Conservation (phyloP, 768 basidiomycete species). For the Pleurotus eryngii region DNA sequence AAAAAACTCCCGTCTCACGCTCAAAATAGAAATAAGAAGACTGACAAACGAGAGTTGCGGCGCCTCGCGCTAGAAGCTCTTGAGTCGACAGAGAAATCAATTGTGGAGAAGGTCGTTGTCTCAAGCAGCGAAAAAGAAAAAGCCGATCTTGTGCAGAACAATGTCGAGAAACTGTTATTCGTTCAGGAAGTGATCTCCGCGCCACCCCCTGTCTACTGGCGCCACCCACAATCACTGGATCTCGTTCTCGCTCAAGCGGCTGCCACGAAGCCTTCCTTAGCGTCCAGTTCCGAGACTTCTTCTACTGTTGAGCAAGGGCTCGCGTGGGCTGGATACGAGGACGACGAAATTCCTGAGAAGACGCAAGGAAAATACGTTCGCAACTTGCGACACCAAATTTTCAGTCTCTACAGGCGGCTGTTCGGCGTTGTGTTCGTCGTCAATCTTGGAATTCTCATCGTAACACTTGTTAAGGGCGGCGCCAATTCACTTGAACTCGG, state of each 20-base stretch:
- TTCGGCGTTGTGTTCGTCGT: constrained; percentile 56
- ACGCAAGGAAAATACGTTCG: constrained; percentile 42
- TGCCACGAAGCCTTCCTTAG: not conserved
- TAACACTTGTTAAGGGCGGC: constrained; percentile 27
- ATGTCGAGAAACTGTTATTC: constrained; percentile 10
- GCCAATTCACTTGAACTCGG: constrained; percentile 35
- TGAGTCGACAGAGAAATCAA: constrained; percentile 7
- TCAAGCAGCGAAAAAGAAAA: not conserved
- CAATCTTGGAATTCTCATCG: constrained; percentile 53
- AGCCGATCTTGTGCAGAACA: constrained; percentile 2
- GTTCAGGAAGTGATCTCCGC: constrained; percentile 15
- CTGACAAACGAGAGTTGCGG: constrained; percentile 44
- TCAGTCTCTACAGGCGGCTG: constrained; percentile 55
- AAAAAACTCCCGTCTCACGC: not conserved
- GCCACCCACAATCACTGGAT: not conserved
- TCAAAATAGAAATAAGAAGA: constrained; percentile 43
- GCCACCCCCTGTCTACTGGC: constrained; percentile 23
- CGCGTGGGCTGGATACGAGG: constrained; percentile 51
- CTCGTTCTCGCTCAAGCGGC: not conserved
- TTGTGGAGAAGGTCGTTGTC: not conserved
- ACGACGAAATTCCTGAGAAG: constrained; percentile 50
- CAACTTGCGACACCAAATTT: constrained; percentile 53
- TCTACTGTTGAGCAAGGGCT: constrained; percentile 27
- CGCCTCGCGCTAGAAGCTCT: constrained; percentile 28
- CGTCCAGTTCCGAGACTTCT: constrained; percentile 9